phyloP scores from a whole-genome alignment of 1,284 basidiomycete genomes.

The Ceratobasidium sp. region DNA sequence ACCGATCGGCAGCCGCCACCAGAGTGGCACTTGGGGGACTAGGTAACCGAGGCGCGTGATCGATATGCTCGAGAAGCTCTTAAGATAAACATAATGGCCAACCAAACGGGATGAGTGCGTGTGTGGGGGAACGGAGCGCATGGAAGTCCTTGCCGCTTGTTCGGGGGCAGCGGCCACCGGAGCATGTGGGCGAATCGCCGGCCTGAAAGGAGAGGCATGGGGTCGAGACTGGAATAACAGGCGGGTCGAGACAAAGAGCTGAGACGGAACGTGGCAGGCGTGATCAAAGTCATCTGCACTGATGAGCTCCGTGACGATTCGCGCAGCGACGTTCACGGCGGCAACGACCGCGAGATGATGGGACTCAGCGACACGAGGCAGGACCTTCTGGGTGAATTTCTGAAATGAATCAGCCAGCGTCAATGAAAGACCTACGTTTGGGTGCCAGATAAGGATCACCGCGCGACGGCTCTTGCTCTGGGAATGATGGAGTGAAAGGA shows the following conservation, averaged over 20 bases:
- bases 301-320: constrained; percentile 45
- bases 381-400: constrained; percentile 43
- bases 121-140: too few species aligned
- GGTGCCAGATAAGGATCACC: constrained; percentile 48
- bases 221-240: neutral
- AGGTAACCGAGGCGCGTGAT: too few species aligned
- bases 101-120: too few species aligned
- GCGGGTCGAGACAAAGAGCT: too few species aligned
- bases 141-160: neutral
- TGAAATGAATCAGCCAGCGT: constrained; percentile 19
- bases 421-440: constrained; percentile 45
- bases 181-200: neutral
- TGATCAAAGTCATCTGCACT: constrained; percentile 55
- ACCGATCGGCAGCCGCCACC: constrained; percentile 58
- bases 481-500: constrained; percentile 46
- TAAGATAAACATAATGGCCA: too few species aligned
- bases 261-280: constrained; percentile 66
- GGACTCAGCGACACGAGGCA: constrained; percentile 34
- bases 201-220: neutral
- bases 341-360: constrained; percentile 40
- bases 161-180: neutral
- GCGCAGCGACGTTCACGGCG: constrained; percentile 43
- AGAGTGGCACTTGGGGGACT: too few species aligned
- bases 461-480: constrained; percentile 44
- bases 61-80: too few species aligned